Evolutionary conservation across 331 rosid genomes (phyloP).

Genomic region (Saraca asoca): DNA sequence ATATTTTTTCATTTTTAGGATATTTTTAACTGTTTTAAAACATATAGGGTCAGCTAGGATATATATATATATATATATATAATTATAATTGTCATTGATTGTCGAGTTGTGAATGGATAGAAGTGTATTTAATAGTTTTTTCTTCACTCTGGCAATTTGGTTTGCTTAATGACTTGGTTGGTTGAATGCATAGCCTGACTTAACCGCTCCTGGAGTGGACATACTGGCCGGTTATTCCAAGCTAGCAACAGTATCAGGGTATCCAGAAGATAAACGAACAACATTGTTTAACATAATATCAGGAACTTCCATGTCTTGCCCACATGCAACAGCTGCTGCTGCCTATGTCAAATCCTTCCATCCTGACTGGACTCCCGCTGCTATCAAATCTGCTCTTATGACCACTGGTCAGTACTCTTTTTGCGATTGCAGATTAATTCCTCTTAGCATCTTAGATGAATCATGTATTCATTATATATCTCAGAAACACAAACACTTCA

Average conservation of each 20-base stretch:
- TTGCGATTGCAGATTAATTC: too few relatives aligned
- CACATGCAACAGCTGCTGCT: constrained; percentile 74
- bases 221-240: constrained; percentile 71
- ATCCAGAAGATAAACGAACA: constrained; percentile 43
- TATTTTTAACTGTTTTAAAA: too few relatives aligned
- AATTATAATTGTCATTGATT: too few relatives aligned
- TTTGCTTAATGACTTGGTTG: constrained; percentile 8
- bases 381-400: constrained; percentile 91
- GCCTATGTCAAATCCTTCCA: constrained; percentile 84
- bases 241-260: constrained; percentile 47
- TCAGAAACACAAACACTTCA: background rate
- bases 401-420: constrained; percentile 72
- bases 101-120: too few relatives aligned
- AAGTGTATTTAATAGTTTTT: too few relatives aligned
- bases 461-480: background rate
- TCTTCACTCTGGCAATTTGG: background rate
- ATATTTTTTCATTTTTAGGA: too few relatives aligned
- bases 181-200: constrained; percentile 63
- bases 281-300: constrained; percentile 59
- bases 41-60: too few relatives aligned
- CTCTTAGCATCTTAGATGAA: too few relatives aligned
- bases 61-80: too few relatives aligned
- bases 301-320: constrained; percentile 93
- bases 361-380: constrained; percentile 88
- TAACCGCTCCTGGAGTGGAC: constrained; percentile 79